Percentiles rank a stretch among this genome's conserved stretches.
Conservation (phyloP, 495 filamentous ascomycete species). For the Aspergillus conjunctus region DNA sequence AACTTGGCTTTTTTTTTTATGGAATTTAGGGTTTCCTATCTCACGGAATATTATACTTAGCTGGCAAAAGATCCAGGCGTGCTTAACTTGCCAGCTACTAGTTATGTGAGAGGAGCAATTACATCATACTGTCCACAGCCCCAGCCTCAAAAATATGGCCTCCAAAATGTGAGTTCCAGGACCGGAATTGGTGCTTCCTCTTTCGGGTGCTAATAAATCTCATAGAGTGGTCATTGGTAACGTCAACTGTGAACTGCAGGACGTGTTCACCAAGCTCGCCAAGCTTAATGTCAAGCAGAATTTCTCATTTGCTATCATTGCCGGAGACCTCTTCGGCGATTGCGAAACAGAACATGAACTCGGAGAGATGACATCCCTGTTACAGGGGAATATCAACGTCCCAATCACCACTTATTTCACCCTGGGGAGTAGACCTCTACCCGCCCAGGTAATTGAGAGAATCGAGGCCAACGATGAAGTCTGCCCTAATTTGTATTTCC, state of each 20-base stretch:
- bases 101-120: constrained; percentile 7
- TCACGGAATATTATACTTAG: neutral
- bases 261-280: constrained; percentile 75
- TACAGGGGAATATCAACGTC: constrained; percentile 69
- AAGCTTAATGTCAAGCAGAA: constrained; percentile 79
- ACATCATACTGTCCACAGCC: constrained; percentile 18
- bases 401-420: constrained; percentile 87
- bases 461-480: constrained; percentile 79
- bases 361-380: constrained; percentile 61
- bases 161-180: constrained; percentile 68
- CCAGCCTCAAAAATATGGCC: constrained; percentile 34
- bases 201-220: neutral
- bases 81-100: neutral
- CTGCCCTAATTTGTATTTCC: constrained; percentile 82
- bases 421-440: constrained; percentile 68
- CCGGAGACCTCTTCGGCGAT: constrained; percentile 76
- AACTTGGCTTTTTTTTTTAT: neutral
- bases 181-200: neutral
- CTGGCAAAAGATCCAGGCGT: neutral
- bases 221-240: constrained; percentile 77
- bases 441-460: constrained; percentile 65
- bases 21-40: neutral
- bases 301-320: constrained; percentile 81
- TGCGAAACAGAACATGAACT: constrained; percentile 51
- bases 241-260: constrained; percentile 70